Percentiles rank a stretch among this genome's conserved stretches.
These are phyloP conservation scores for Skeletonema tropicum DNA, from an alignment of 108 stramenopile species.

Conservation along the genomic window DNA sequence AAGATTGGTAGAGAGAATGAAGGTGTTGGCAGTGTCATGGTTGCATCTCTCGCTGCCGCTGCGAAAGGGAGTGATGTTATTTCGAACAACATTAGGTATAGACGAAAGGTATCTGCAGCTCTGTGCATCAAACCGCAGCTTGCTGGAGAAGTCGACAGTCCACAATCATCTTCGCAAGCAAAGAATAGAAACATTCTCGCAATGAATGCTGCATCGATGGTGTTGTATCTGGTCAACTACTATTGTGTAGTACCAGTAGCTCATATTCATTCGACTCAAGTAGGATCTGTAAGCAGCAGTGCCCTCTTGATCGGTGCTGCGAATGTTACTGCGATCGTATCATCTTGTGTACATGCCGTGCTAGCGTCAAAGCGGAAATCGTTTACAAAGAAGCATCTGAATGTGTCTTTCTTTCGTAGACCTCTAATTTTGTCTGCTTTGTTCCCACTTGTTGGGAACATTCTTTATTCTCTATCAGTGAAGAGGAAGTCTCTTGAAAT, in stretches of 20 bases:
- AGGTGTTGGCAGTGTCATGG: slow-evolving; percentile 40
- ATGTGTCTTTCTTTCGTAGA: slow-evolving; percentile 19
- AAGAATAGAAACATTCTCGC: slow-evolving; percentile 21
- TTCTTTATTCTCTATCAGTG: slow-evolving; percentile 28
- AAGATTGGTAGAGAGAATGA: slow-evolving; percentile 31
- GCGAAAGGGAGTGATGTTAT: slow-evolving; percentile 18
- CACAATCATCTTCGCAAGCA: background rate
- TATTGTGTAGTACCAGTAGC: slow-evolving; percentile 37
- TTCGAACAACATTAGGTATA: slow-evolving; percentile 19
- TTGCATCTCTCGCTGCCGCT: slow-evolving; percentile 35
- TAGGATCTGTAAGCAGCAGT: slow-evolving; percentile 32
- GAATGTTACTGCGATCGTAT: slow-evolving; percentile 37
- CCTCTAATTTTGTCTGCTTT: slow-evolving; percentile 25
- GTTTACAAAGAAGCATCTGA: slow-evolving; percentile 24
- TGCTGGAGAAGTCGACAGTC: slow-evolving; percentile 8
- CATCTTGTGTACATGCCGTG: slow-evolving; percentile 25
- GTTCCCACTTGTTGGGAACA: slow-evolving; percentile 40
- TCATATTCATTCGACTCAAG: slow-evolving; percentile 21
- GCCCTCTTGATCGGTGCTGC: slow-evolving; percentile 29
- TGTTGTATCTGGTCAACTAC: slow-evolving; percentile 49
- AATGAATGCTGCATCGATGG: slow-evolving; percentile 35
- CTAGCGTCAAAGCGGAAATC: slow-evolving; percentile 32
- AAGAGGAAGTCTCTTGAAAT: slow-evolving; percentile 22
- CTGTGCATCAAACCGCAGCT: slow-evolving; percentile 32
- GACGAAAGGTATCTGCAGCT: slow-evolving; percentile 23